Conservation (phyloP, 1,139 yeast genomes). For the Geotrichum europaeum region DNA sequence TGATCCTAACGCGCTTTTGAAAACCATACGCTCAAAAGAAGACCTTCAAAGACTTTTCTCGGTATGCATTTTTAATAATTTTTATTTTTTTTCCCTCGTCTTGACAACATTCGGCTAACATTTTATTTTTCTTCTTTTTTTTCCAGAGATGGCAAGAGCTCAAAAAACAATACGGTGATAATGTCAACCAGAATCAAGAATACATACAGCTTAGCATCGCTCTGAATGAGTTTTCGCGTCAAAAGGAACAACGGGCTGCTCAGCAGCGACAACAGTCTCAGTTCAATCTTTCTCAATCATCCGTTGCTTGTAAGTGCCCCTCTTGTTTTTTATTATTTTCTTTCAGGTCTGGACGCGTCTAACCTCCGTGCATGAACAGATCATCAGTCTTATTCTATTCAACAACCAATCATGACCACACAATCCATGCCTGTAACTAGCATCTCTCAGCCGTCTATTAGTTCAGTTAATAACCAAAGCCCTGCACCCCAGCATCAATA, state of each 20-base stretch:
- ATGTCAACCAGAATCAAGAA: constrained; percentile 36
- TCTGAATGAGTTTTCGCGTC: constrained; percentile 29
- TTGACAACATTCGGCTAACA: background rate
- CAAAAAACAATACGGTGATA: constrained; percentile 30
- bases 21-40: constrained; percentile 4
- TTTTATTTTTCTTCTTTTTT: background rate
- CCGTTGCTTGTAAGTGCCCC: background rate
- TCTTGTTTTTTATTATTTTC: background rate
- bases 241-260: constrained; percentile 35
- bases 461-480: background rate
- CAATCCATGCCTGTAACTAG: background rate
- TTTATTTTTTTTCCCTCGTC: background rate
- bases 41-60: constrained; percentile 1
- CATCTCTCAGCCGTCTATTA: background rate
- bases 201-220: constrained; percentile 30
- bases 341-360: background rate
- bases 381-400: background rate
- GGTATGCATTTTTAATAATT: background rate
- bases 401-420: background rate
- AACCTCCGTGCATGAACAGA: background rate
- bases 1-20: background rate
- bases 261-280: constrained; percentile 45
- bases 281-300: constrained; percentile 21
- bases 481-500: background rate
- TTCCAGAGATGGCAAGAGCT: constrained; percentile 33